phyloP scores from a whole-genome alignment of 768 basidiomycete species.

The Termitomyces sp. region DNA sequence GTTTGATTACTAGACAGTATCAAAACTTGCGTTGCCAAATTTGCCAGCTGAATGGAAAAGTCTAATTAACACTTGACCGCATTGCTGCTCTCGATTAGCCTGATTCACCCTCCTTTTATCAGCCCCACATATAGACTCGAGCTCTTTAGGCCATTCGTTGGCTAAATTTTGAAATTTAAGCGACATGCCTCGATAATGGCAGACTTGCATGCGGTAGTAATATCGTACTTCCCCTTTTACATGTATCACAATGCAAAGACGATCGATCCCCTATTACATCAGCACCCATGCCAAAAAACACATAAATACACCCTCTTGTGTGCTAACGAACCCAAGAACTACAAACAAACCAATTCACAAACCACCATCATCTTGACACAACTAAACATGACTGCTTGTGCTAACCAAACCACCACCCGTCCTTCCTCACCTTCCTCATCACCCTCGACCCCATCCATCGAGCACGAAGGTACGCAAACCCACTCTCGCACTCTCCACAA shows the following conservation, averaged over 20 bases:
- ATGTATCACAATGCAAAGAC: not conserved
- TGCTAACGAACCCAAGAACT: not conserved
- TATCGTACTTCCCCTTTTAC: not conserved
- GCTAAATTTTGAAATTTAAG: no score
- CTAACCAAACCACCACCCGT: not conserved
- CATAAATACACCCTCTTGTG: not conserved
- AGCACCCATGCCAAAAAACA: not conserved
- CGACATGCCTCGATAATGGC: no score
- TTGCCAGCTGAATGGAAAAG: no score
- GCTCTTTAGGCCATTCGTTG: no score
- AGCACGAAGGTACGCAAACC: slow-evolving; percentile 1
- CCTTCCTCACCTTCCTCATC: no score
- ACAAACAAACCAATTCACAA: not conserved
- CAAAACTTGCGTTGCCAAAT: no score
- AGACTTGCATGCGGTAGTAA: no score
- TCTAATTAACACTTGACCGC: no score
- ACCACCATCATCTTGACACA: slow-evolving; percentile 4
- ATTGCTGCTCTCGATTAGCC: no score
- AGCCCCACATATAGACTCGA: no score
- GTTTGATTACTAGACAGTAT: no score
- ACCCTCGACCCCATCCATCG: not conserved
- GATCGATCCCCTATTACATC: not conserved
- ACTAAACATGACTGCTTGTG: not conserved
- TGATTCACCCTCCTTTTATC: no score
- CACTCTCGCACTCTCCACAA: slow-evolving; percentile 1